Percentiles rank a stretch among this genome's conserved stretches.
Evolutionary conservation across 306 rosid species (phyloP).

Genomic region (Astragalus membranaceus): DNA sequence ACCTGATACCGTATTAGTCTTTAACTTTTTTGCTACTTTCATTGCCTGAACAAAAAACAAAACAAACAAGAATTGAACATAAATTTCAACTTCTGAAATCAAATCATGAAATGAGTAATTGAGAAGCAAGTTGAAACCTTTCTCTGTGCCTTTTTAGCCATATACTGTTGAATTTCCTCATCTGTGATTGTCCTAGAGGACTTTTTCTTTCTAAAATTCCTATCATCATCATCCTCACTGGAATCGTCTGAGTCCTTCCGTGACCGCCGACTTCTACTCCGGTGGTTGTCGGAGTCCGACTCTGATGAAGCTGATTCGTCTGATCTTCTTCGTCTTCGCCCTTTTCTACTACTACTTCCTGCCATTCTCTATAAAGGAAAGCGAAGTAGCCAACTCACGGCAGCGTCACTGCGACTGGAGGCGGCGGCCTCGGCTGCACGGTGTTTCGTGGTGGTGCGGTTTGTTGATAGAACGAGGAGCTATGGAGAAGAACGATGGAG

Average conservation of each 20-base stretch:
- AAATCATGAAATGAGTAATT: neutral
- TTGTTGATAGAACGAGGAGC: too few species aligned
- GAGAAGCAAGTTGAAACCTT: constrained; percentile 38
- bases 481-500: too few species aligned
- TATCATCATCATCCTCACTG: constrained; percentile 21
- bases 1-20: constrained; percentile 62
- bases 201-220: constrained; percentile 37
- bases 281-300: constrained; percentile 30
- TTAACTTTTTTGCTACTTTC: constrained; percentile 66
- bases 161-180: constrained; percentile 60
- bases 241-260: constrained; percentile 44
- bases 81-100: neutral
- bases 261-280: constrained; percentile 24
- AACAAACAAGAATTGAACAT: neutral
- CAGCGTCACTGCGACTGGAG: too few species aligned
- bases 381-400: neutral
- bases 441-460: too few species aligned
- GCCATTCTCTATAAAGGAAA: neutral
- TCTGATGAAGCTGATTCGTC: constrained; percentile 41
- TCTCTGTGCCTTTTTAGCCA: constrained; percentile 74
- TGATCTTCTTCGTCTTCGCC: constrained; percentile 27
- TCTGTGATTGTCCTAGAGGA: constrained; percentile 56
- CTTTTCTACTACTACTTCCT: constrained; percentile 18
- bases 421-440: too few species aligned
- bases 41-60: constrained; percentile 39